Evolutionary conservation across 805 yeast genomes (phyloP), one percentile per base, ranked within the genome.

Genomic region (Candida boidinii): DNA sequence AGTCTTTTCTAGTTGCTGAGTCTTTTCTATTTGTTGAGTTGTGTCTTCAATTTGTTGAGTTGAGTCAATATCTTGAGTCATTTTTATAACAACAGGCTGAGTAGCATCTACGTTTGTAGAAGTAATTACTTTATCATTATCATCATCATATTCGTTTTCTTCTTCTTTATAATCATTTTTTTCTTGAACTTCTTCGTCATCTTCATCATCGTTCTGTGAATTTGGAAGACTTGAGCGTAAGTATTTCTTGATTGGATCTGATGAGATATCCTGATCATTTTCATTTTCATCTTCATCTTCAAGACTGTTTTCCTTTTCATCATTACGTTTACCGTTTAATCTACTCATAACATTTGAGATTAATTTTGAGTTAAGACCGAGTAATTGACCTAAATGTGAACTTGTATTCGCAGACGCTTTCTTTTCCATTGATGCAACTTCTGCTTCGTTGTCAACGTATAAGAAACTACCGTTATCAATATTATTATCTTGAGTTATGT

Each of bases 321-420:
- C 13, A 15, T 26, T 5, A 5, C 4, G n/a, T 21, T 38, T 32
- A 11, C 42, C 45, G 9, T 39, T 28, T 22, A 44, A 21, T 27
- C 49, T 33, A 17, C 29, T 41, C 40, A 43, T 29, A 12, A 45
- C 43, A 13, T 37, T 30, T 8, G 30, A 37, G 20, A 42, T 34
- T 9, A 45, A 26, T 9, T 34, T 32, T 3, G 43, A 41, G 18
- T 31, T 38, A 19, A 37, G 33, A 8, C 48, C 48, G 19, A 44
- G 30, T 5, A 42, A 25, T 5, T n/a, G 9, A 15, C 28, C 17
- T 9, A 25, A n/a, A 21, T 17, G 3, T 15, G 22, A 6, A 10
- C 2, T 26, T 19, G 20, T 10, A 6, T 21, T 12, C 4, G 19
- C 13, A 26, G 5, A 18, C 30, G 4, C n/a, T 17, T 2, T 23